Percentiles rank a stretch among this genome's conserved stretches.
Conservation (phyloP, 1,284 basidiomycete genomes). For the Microbotryum scabiosae region DNA sequence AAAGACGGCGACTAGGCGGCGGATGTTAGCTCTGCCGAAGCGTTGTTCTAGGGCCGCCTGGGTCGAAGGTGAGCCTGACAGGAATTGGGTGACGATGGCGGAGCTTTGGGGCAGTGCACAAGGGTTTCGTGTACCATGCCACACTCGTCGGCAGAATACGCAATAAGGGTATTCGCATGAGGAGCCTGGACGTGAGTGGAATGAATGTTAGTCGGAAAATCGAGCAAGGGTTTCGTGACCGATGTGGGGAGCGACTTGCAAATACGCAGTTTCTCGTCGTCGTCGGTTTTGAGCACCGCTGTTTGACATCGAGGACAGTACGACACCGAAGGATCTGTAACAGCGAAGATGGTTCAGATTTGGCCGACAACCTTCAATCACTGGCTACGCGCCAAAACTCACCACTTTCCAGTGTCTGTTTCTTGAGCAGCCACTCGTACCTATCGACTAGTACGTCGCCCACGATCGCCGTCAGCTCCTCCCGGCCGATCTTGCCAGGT, state of each 20-base stretch:
- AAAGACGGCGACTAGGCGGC: conserved; percentile 51
- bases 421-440: conserved; percentile 64
- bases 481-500: conserved; percentile 19
- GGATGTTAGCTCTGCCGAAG: conserved; percentile 54
- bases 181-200: background rate
- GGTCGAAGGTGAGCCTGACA: conserved; percentile 48
- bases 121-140: conserved; percentile 62
- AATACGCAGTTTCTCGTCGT: conserved; percentile 57
- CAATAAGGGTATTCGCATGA: conserved; percentile 54
- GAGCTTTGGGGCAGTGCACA: conserved; percentile 58
- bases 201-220: conserved; percentile 19
- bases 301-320: conserved; percentile 71
- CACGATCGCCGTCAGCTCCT: conserved; percentile 47
- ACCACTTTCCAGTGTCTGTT: conserved; percentile 61
- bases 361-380: background rate
- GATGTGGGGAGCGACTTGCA: conserved; percentile 41
- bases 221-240: background rate
- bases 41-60: conserved; percentile 51
- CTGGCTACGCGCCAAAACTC: conserved; percentile 15
- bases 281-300: conserved; percentile 54
- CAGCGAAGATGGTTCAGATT: background rate
- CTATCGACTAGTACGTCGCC: conserved; percentile 54
- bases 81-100: conserved; percentile 55
- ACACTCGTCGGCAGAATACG: conserved; percentile 61
- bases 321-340: conserved; percentile 59